Percentiles rank a stretch among this genome's conserved stretches.
These are phyloP conservation scores for Gossypium sturtianum DNA, from an alignment of 345 rosid species.

Conservation along the genomic window DNA sequence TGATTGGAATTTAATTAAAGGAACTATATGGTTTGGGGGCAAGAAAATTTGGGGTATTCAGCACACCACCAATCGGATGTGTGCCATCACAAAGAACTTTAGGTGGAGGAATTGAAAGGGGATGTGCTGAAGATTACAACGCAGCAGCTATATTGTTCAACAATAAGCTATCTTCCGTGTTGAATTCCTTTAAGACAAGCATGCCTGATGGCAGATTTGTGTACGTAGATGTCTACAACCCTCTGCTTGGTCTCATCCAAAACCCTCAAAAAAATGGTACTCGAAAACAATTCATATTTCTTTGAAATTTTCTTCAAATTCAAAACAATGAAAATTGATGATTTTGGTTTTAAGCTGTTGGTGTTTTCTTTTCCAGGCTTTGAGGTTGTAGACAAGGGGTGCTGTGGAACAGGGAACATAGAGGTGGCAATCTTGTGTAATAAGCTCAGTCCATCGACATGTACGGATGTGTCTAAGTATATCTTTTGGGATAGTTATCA, in stretches of 20 bases:
- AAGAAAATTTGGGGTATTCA: slow-evolving; percentile 34
- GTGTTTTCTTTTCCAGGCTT: slow-evolving; percentile 23
- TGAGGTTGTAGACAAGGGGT: slow-evolving; percentile 37
- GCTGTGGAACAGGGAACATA: slow-evolving; percentile 50
- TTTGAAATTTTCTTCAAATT: no score
- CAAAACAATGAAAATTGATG: no score
- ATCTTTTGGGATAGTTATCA: slow-evolving; percentile 74
- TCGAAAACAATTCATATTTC: no score
- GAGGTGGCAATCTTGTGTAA: slow-evolving; percentile 44
- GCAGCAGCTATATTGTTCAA: slow-evolving; percentile 38
- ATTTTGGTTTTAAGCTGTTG: neutral
- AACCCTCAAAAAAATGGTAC: slow-evolving; percentile 51
- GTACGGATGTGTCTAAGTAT: slow-evolving; percentile 36
- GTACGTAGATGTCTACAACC: slow-evolving; percentile 46
- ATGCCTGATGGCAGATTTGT: slow-evolving; percentile 27
- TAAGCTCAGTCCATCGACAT: slow-evolving; percentile 24
- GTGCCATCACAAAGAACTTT: slow-evolving; percentile 39
- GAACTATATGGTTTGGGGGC: slow-evolving; percentile 40
- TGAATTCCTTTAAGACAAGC: slow-evolving; percentile 27
- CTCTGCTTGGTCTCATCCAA: slow-evolving; percentile 44
- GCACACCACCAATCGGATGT: slow-evolving; percentile 54
- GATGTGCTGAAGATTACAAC: slow-evolving; percentile 31
- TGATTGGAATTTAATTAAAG: slow-evolving; percentile 15
- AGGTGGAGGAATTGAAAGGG: slow-evolving; percentile 20
- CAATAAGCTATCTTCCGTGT: slow-evolving; percentile 23